Evolutionary conservation across 1,139 yeast genomes (phyloP), one percentile per base, ranked within the genome.

Genomic region (Sugiyamaella neomexicana): DNA sequence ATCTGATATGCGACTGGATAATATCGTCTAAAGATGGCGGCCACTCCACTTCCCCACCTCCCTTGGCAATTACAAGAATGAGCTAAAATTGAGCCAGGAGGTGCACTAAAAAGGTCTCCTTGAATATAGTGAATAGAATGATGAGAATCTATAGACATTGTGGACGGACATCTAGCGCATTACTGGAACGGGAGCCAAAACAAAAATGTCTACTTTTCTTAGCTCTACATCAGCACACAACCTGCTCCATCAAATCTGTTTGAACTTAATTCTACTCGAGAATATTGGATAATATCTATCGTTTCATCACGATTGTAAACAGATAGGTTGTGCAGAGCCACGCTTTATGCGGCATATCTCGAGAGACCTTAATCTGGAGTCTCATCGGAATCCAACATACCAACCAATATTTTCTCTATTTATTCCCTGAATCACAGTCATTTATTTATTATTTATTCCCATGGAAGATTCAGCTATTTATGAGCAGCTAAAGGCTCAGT

Each of bases 41-140:
- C 93, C 1, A 89, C 80, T 0, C 96, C 96, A 0, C 88, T 93
- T 2, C 95, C 95, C 96, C 96, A 89, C 0, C 77, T 66, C 0
- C 96, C 96, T 34, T 77, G 74, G 52, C 90, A 83, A 65, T 89
- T 89, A 65, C 96, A 89, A 0, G 96, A 84, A 66, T 89, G 96
- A 1, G 85, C 86, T 9, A 82, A 69, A 2, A 84, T 69, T 0
- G 79, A 72, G 0, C 69, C 65, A 1, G 70, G 54, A 0, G 71
- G 64, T 23, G 78, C 75, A 15, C 72, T 63, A 60, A 86, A 83
- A 10, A 86, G 68, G 62, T 86, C 87, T 1, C 89, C 90, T 53
- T 75, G 74, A 34, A 81, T 71, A 66, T 85, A 85, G n/a, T 69
- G 13, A 12, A 47, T 13, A 5, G 50, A 29, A 34, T n/a, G 15